These are phyloP conservation scores for Graphiopsis chlorocephala DNA, from an alignment of 2,329 filamentous ascomycete species.

Conservation along the genomic window DNA sequence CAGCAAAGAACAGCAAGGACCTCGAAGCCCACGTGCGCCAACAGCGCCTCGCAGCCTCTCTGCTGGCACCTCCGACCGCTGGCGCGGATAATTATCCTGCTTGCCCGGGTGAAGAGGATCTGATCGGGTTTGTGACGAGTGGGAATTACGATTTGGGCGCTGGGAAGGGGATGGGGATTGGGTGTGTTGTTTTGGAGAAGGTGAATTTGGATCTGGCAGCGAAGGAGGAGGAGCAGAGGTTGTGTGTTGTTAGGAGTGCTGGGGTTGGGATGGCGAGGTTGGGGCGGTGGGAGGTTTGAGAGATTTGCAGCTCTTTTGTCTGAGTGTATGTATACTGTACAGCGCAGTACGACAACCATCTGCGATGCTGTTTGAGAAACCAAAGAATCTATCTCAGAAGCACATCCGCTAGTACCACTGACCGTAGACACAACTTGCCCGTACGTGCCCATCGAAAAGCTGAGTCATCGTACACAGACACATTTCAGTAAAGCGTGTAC, in stretches of 20 bases:
- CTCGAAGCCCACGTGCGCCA: slow-evolving; percentile 46
- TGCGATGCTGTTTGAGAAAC: too few relatives aligned
- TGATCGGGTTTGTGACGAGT: slow-evolving; percentile 87
- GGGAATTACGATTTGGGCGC: slow-evolving; percentile 78
- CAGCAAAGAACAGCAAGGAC: slow-evolving; percentile 26
- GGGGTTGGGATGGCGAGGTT: slow-evolving; percentile 78
- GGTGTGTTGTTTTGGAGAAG: slow-evolving; percentile 62
- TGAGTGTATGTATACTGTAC: neutral
- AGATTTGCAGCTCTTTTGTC: neutral
- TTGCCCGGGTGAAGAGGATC: slow-evolving; percentile 70
- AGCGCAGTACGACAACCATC: neutral
- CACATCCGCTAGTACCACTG: neutral
- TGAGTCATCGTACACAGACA: neutral
- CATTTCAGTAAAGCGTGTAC: neutral
- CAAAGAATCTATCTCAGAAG: too few relatives aligned
- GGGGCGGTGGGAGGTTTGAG: slow-evolving; percentile 66
- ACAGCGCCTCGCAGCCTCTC: slow-evolving; percentile 40
- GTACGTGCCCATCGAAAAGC: neutral
- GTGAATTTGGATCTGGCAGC: slow-evolving; percentile 40
- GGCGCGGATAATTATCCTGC: slow-evolving; percentile 53
- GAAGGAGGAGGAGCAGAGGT: slow-evolving; percentile 43
- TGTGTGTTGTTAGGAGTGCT: slow-evolving; percentile 79
- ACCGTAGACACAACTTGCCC: neutral
- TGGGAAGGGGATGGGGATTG: slow-evolving; percentile 74
- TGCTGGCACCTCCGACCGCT: slow-evolving; percentile 42